Base-by-base conservation (phyloP, 345 rosid genomes). In the Reutealis trisperma region DNA sequence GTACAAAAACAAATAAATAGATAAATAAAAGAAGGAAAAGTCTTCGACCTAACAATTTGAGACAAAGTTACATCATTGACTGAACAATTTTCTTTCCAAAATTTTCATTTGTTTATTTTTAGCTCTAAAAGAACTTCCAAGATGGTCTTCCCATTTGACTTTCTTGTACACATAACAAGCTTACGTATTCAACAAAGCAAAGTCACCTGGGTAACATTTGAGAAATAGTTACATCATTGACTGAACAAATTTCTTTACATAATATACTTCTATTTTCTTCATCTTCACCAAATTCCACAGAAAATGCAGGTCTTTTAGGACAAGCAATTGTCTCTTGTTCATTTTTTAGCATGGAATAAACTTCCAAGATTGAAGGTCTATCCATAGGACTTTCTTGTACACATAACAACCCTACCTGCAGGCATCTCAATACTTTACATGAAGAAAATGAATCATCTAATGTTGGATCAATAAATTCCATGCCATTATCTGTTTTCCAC, bases 271-370 rank as follows among this genome's bases (percentile, higher is more conserved):
- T 2, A 44, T 9, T 2, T 13, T 65, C 32, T 24, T 34, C 14
- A 4, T 49, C 79, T 71, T 75, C 76, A 60, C 51, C 78, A 14
- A 6, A 54, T 51, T 42, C 27, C 30, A 16, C 27, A 0, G 78
- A 76, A 51, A 83, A 79, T 2, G 83, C 73, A 32, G 74, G 85
- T 61, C 77, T 76, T 79, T 76, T 76, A 2, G 78, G 83, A 41
- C 1, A 9, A 8, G 45, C 64, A 24, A 58, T 54, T 9, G 55
- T 13, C 9, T 45, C 27, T 21, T 63, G 34, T 42, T 59, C 78
- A 63, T 69, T 83, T 60, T 77, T 76, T 0, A 76, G 76, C 75
- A 72, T 63, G 6, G 27, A 63, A 8, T 62, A 47, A 37, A 83
- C 70, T 70, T 73, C 78, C 60, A 79, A 37, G 70, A 76, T 76